Evolutionary conservation across 2,329 filamentous ascomycete species (phyloP), one percentile per base, ranked within the genome.

Genomic region (Fusarium continuum): DNA sequence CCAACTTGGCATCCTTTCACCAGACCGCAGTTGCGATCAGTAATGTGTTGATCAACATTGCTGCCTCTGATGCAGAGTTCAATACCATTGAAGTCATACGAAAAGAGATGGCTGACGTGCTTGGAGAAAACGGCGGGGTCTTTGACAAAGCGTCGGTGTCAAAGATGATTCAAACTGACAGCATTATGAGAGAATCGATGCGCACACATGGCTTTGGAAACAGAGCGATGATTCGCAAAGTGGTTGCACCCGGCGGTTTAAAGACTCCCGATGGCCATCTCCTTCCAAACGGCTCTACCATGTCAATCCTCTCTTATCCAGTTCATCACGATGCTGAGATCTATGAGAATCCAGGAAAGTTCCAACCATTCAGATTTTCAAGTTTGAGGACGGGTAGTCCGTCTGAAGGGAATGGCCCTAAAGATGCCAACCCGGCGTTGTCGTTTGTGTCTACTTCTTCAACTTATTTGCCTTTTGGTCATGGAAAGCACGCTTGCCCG

Each of bases 331-430:
- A 80, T 20, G 51, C 52, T 4, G 71, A 72, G 2, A 57, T 41
- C 1, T 74, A 76, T 19, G 72, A 75, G 3, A 68, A 78, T 2
- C 71, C 78, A 1, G 41, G 68, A 10, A 74, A 75, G 16, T 81
- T 73, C 53, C 76, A 80, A 14, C 78, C 77, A 0, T 80, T 79
- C 45, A 74, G 79, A 1, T 81, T 78, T 53, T 76, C 77, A 1
- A 67, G 75, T 2, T 55, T 71, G 74, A 16, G 75, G 74, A 47
- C 54, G 54, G 4, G 62, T 67, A 3, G 55, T 9, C 2, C 28
- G 1, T 6, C 29, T 26, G 5, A 48, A 29, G 7, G 59, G 64
- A 36, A 48, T 34, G 10, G 25, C 8, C 3, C 61, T n/a, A 53
- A 49, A 20, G 43, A 49, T 3, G 3, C 7, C 3, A 53, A 39